Base-by-base conservation (phyloP, 441 rosid species). In the Melastoma candidum region DNA sequence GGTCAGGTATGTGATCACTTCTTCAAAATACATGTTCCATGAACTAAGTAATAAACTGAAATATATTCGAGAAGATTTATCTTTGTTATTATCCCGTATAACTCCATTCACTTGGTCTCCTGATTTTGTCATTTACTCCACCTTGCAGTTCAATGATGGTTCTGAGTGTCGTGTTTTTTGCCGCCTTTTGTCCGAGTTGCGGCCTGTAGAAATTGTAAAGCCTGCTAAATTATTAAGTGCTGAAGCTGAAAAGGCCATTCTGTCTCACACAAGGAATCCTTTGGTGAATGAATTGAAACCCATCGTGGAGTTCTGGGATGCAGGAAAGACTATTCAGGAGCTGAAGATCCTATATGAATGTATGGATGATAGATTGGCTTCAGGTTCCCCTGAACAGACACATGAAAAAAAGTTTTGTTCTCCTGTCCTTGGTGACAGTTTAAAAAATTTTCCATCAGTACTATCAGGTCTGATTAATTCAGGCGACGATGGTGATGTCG, bases 191-290 rank as follows among this genome's bases (percentile, higher is more conserved):
- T 78, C 97, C 57, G 94, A 94, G 79, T 60, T 83, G 61, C 84
- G 94, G 69, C 99, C 97, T 0, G 99, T 87, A 65, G 99, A 94
- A 79, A 80, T 94, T 53, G 83, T 94, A 56, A 94, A 87, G 73
- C 96, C 96, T 63, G 74, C 79, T 56, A 79, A 78, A 36, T 4
- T 65, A 59, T 78, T 94, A 58, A 82, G 95, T 64, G 63, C 80
- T 70, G 87, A 79, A 71, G 75, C 94, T 47, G 96, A 94, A 78
- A 82, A 69, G 65, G 84, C 78, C 44, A 65, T 94, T 56, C 50
- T 74, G 61, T 81, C 96, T 72, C 82, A 94, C 69, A 83, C 99
- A 56, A 82, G 99, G 72, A 83, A 72, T 67, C 90, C 95, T 52
- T 77, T 94, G 59, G 71, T 94, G 60, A 94, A 82, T 71, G 90